Evolutionary conservation across 176 grass and related monocot species (phyloP).

Genomic region (Aechmea fasciata): DNA sequence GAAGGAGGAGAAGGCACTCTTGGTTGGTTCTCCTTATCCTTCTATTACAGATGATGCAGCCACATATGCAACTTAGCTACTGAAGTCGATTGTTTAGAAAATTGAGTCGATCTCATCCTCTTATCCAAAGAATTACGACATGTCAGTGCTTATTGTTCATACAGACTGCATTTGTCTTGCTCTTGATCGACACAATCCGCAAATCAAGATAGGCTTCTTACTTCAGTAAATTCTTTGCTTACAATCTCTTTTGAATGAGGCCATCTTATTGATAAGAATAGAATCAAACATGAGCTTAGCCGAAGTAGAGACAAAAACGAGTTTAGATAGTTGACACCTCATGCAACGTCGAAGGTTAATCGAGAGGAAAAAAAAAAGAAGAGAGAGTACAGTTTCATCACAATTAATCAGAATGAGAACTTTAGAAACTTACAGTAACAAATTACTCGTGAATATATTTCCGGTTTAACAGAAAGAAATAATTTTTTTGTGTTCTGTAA

Average conservation of each 20-base stretch:
- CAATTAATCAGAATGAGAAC: not conserved
- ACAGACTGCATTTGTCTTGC: not conserved
- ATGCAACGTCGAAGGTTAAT: not conserved
- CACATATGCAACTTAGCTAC: not conserved
- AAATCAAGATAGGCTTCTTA: not conserved
- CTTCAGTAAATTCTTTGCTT: not conserved
- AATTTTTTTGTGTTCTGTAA: no score
- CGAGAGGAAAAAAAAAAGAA: not conserved
- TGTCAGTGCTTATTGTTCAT: not conserved
- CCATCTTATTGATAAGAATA: no score
- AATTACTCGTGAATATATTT: no score
- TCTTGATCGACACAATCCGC: not conserved
- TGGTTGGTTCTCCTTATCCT: not conserved
- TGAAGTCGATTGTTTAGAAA: not conserved
- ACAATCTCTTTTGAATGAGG: not conserved
- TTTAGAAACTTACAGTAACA: no score
- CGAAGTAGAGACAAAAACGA: not conserved
- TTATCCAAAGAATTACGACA: not conserved
- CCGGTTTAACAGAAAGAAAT: no score
- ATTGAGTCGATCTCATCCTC: not conserved
- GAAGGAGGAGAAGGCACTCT: not conserved
- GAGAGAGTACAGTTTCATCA: not conserved
- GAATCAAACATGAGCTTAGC: no score
- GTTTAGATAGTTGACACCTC: not conserved
- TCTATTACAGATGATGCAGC: not conserved